Evolutionary conservation across 1,284 basidiomycete species (phyloP).

Genomic region (Ceratobasidium sp.): DNA sequence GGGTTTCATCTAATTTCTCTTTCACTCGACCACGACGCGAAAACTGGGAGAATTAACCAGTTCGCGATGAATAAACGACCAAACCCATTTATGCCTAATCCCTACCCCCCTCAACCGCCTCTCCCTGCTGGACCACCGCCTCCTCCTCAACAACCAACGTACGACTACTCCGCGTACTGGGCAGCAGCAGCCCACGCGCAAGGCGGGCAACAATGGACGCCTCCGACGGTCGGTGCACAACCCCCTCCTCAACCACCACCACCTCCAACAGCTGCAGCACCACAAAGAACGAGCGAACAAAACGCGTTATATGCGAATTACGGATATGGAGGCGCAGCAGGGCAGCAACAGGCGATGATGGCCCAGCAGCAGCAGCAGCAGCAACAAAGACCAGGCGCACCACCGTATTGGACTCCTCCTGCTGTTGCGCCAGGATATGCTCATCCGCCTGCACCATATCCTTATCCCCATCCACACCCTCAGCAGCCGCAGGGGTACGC

Average conservation of each 20-base stretch:
- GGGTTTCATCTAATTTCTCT: too few species aligned
- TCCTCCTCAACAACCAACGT: slow-evolving; percentile 63
- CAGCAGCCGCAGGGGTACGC: slow-evolving; percentile 53
- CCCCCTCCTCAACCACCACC: slow-evolving; percentile 72
- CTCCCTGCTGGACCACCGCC: slow-evolving; percentile 83
- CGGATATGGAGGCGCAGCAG: slow-evolving; percentile 71
- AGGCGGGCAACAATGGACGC: slow-evolving; percentile 63
- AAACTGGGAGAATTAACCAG: too few species aligned
- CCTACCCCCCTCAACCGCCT: slow-evolving; percentile 70
- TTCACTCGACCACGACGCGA: background rate
- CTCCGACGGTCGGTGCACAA: slow-evolving; percentile 66
- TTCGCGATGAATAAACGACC: slow-evolving; percentile 52
- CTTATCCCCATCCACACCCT: slow-evolving; percentile 43
- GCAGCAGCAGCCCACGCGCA: slow-evolving; percentile 62
- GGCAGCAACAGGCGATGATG: slow-evolving; percentile 37
- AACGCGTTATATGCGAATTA: slow-evolving; percentile 86
- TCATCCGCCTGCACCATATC: slow-evolving; percentile 35
- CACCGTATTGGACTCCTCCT: slow-evolving; percentile 43
- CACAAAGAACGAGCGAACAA: slow-evolving; percentile 62
- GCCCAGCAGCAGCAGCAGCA: slow-evolving; percentile 63
- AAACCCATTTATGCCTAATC: slow-evolving; percentile 52
- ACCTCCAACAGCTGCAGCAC: slow-evolving; percentile 63
- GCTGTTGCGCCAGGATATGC: slow-evolving; percentile 41
- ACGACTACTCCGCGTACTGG: slow-evolving; percentile 83
- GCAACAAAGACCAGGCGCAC: slow-evolving; percentile 65